phyloP scores from a whole-genome alignment of 495 filamentous ascomycete species.

The Hyaloscypha hepaticicola region DNA sequence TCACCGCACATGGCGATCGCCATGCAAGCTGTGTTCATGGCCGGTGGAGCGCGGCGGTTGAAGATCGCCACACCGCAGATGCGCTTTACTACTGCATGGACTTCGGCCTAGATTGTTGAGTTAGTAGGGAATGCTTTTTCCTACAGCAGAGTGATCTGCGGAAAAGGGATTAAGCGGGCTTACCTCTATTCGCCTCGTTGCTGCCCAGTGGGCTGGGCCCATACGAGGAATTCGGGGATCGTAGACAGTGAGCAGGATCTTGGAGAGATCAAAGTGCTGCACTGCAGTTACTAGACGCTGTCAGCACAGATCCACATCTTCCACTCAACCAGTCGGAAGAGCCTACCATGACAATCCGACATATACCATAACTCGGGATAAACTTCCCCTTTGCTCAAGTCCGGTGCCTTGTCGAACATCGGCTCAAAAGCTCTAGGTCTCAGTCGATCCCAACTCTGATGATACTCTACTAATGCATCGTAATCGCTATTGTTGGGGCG shows the following conservation, averaged over 20 bases:
- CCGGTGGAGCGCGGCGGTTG: slow-evolving; percentile 15
- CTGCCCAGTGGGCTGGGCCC: slow-evolving; percentile 35
- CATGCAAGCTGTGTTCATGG: slow-evolving; percentile 27
- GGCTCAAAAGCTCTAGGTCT: slow-evolving; percentile 19
- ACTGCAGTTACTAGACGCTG: slow-evolving; percentile 32
- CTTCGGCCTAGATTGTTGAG: slow-evolving; percentile 4
- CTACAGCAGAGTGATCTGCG: too few relatives aligned
- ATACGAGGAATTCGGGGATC: slow-evolving; percentile 40
- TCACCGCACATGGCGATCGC: slow-evolving; percentile 30
- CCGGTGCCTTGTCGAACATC: slow-evolving; percentile 3
- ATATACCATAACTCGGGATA: slow-evolving; percentile 45
- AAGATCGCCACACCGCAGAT: slow-evolving; percentile 26
- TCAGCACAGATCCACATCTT: background rate
- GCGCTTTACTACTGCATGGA: background rate
- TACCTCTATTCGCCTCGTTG: slow-evolving; percentile 16
- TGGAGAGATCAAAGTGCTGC: slow-evolving; percentile 40
- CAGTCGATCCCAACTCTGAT: slow-evolving; percentile 1
- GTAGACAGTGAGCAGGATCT: slow-evolving; percentile 43
- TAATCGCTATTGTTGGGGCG: slow-evolving; percentile 21
- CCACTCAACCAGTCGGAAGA: background rate
- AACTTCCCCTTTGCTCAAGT: slow-evolving; percentile 24
- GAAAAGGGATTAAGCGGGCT: background rate
- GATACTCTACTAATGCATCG: slow-evolving; percentile 32
- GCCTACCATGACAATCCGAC: slow-evolving; percentile 34
- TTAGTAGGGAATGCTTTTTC: too few relatives aligned